Conservation (phyloP, 441 rosid genomes). For the Eruca vesicaria region DNA sequence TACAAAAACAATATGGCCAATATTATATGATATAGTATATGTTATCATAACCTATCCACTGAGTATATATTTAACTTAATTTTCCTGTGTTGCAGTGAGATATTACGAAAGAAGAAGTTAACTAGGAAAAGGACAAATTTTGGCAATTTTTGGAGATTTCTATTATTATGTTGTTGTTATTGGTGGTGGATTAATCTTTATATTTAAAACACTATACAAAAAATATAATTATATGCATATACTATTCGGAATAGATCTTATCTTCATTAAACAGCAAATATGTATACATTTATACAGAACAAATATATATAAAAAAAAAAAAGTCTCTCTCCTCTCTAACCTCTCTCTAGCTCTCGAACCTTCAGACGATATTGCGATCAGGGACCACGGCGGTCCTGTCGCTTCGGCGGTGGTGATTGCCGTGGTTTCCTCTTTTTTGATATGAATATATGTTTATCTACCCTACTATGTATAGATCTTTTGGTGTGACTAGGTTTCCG, state of each 20-base stretch:
- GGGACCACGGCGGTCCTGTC: too few relatives aligned
- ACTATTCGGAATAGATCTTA: not conserved
- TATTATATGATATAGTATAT: slow-evolving; percentile 7
- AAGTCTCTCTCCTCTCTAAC: too few relatives aligned
- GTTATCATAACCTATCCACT: not conserved
- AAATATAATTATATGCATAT: not conserved
- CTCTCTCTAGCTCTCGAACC: too few relatives aligned
- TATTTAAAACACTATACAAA: not conserved
- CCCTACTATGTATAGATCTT: too few relatives aligned
- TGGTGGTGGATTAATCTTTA: not conserved
- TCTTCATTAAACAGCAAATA: not conserved
- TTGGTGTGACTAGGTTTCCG: too few relatives aligned
- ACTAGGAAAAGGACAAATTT: slow-evolving; percentile 7
- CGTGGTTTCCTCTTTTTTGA: too few relatives aligned
- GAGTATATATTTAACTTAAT: slow-evolving; percentile 6
- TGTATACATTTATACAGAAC: too few relatives aligned
- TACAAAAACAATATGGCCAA: slow-evolving; percentile 23
- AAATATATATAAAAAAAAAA: too few relatives aligned
- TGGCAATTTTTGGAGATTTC: not conserved
- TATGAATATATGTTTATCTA: too few relatives aligned
- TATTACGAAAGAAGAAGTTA: slow-evolving; percentile 24
- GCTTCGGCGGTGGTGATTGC: too few relatives aligned
- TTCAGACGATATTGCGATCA: too few relatives aligned
- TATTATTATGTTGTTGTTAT: not conserved
- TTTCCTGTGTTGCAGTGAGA: slow-evolving; percentile 4